Base-by-base conservation (phyloP, 306 rosid genomes). In the Pyrus betulifolia region DNA sequence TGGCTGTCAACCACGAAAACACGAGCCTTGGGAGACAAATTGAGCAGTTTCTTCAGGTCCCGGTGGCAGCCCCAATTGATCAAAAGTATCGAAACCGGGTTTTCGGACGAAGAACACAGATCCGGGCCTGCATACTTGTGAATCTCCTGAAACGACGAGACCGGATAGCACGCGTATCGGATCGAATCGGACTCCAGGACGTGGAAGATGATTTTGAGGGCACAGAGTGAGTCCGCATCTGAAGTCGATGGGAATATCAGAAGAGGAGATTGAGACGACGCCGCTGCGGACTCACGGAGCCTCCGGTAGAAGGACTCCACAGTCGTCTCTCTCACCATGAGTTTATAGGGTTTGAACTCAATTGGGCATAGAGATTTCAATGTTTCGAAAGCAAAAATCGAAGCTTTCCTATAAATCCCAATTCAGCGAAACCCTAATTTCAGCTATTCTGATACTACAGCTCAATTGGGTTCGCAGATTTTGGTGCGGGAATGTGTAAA, bases 201-300 rank as follows among this genome's bases (percentile, higher is more conserved):
- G 30, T 88, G 93, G 72, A 89, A 86, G 27, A 91, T 85, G 75
- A 91, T 89, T 68, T 87, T 91, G 66, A 96, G 86, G 0, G 98
- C 88, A 55, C 99, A 96, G 38, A 96, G 90, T 0, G 99, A 96
- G 60, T 96, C 99, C 0, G 69, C 97, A 71, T 96, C 99, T 23
- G 98, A 96, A 44, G 99, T 92, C 0, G 99, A 96, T 2, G 99
- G 98, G 69, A 92, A 96, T 4, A 96, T 88, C 18, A 96, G 89
- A 2, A 96, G 82, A 4, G 96, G 97, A 11, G 93, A 85, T 4
- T 84, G 76, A 3, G 91, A 74, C 4, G 93, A 88, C 22, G 84
- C 84, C 0, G 33, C 25, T 2, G 88, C 92, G 0, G 96, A 89
- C 17, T 89, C 82, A 0, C 87, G 89, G 15, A 96, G 86, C 73